Base-by-base conservation (phyloP, 202 grass and related monocot genomes). In the Panicum virgatum region DNA sequence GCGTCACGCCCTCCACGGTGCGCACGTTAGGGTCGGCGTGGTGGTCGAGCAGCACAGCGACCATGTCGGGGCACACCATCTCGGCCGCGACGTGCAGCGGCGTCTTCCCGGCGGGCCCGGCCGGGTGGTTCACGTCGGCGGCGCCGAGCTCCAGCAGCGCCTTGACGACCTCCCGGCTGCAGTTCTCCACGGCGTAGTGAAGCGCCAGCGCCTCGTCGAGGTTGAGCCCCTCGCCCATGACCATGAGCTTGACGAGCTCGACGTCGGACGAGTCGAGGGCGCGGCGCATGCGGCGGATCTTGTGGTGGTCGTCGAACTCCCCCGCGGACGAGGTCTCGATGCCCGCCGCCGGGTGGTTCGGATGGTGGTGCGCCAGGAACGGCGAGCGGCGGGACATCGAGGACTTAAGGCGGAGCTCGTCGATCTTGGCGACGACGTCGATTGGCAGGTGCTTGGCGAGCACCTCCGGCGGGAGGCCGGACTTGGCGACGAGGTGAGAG, bases 41-140 rank as follows among this genome's bases (percentile, higher is more conserved):
- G 85, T 98, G 96, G 77, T 98, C 96, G 18, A 98, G 96, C 4
- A 98, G 86, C 57, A 98, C 96, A n/a, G 96, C 90, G 0, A 98
- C 96, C 96, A 98, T 98, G 86, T 98, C 92, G 0, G 96, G 96
- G 82, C 90, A 94, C 32, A 95, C 96, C 96, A 98, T 98, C 88
- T 95, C 96, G 12, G 96, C 96, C 0, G 92, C 96, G 15, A 98
- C 87, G 76, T 98, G 96, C 19, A 98, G 86, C 5, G 96, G 96
- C 20, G 92, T 98, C 82, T 95, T 98, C 43, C 96, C 90, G 0
- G 92, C 92, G 1, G 96, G 92, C 0, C 96, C 96, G 0, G 92
- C 96, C 1, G 92, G 88, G 75, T 87, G 89, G 82, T 98, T 98
- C 15, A 98, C 96, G 81, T 98, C 88, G 11, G 92, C 96, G 14